Evolutionary conservation across 2,329 filamentous ascomycete species (phyloP).

Genomic region (Fusarium camptoceras): DNA sequence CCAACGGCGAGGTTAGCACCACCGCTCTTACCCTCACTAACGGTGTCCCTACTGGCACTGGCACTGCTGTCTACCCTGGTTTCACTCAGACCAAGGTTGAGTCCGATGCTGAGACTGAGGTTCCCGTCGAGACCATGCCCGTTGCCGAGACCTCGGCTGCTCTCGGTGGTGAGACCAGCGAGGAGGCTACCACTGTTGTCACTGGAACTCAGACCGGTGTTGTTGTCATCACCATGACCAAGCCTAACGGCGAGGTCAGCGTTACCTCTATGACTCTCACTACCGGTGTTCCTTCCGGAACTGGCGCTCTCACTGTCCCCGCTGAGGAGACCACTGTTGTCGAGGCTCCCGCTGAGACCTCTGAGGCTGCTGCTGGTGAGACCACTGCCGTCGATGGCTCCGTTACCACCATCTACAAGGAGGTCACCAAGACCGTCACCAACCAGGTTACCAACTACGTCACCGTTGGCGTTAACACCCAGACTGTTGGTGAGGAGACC

Average conservation of each 20-base stretch:
- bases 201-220: conserved; percentile 11
- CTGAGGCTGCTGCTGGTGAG: background rate
- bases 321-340: conserved; percentile 16
- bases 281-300: conserved; percentile 28
- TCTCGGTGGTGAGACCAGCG: conserved; percentile 15
- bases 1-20: conserved; percentile 29
- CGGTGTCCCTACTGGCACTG: conserved; percentile 29
- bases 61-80: conserved; percentile 22
- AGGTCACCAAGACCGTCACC: conserved; percentile 25
- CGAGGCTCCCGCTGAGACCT: conserved; percentile 6
- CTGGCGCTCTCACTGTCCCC: conserved; percentile 26
- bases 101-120: conserved; percentile 16
- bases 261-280: conserved; percentile 27
- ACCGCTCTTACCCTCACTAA: conserved; percentile 29
- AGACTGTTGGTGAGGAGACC: conserved; percentile 20
- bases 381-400: conserved; percentile 13
- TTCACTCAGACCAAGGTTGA: conserved; percentile 7
- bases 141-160: conserved; percentile 7
- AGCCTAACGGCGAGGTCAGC: conserved; percentile 34
- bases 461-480: background rate
- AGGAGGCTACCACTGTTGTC: conserved; percentile 17
- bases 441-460: conserved; percentile 13
- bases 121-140: conserved; percentile 5
- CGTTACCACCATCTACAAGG: conserved; percentile 20
- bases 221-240: conserved; percentile 34